Evolutionary conservation across 495 filamentous ascomycete genomes (phyloP), one percentile per base, ranked within the genome.

Genomic region (Aspergillus funiculosus): DNA sequence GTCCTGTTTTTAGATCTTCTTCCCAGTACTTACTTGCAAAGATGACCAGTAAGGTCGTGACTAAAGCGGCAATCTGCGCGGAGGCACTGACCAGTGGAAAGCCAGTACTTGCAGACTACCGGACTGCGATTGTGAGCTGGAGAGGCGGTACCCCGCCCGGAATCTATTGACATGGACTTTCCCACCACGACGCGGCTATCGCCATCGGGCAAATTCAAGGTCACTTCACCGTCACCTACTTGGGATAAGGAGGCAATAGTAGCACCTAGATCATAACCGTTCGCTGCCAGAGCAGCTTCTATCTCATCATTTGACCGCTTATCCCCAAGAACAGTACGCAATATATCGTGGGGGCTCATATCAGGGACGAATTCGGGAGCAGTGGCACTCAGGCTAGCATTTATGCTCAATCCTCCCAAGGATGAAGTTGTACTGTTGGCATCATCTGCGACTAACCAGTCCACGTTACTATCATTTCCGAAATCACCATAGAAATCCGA

Each of bases 271-370:
- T 99, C 94, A 57, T 96, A 97, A 39, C 85, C 83, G 60, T 95
- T 90, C 48, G 81, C 74, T 60, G 91, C 89, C 36, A 99, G 76
- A 11, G 89, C 88, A 7, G 78, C 71, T 57, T 96, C 89, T 39
- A 97, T 90, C 61, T 99, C 94, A 41, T 96, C 91, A 55, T 97
- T 91, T 11, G 86, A 80, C 53, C 84, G 83, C 46, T 85, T 82
- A 56, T 90, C 89, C 8, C 91, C 89, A 25, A 99, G 73, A 22
- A 99, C 92, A 8, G 90, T 95, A 38, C 94, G 85, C 31, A 99
- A 73, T 75, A 99, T 99, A 63, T 99, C 94, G 69, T 95, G 94
- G 2, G 94, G 90, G 39, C 87, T 92, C 94, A 99, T 99, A 56
- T 97, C 89, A 25, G 82, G 79, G 20, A 86, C 80, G 48, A 87